phyloP scores from a whole-genome alignment of 1,284 basidiomycete genomes.

The Marasmius fiardii region DNA sequence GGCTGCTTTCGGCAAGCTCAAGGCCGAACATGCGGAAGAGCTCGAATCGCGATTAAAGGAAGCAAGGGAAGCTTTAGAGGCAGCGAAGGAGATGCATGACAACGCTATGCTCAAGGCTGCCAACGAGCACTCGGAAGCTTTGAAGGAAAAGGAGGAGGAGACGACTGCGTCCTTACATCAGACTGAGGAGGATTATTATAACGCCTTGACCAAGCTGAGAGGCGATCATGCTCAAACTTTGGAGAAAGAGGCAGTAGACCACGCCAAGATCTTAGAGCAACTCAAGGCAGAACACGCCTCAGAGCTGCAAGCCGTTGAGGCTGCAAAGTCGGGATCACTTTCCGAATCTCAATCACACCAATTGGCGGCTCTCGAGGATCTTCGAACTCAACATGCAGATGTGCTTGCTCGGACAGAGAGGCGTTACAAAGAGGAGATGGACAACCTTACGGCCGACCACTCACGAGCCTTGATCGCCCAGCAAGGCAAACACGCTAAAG shows the following conservation, averaged over 20 bases:
- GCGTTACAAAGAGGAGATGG: slow-evolving; percentile 58
- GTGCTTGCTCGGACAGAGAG: slow-evolving; percentile 62
- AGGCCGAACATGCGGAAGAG: slow-evolving; percentile 43
- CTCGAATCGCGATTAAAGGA: slow-evolving; percentile 47
- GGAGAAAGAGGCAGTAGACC: slow-evolving; percentile 56
- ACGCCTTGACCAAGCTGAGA: slow-evolving; percentile 69
- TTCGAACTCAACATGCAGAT: slow-evolving; percentile 68
- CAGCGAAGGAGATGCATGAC: slow-evolving; percentile 49
- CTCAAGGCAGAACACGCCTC: slow-evolving; percentile 70
- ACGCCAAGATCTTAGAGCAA: slow-evolving; percentile 57
- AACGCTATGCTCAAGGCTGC: slow-evolving; percentile 43
- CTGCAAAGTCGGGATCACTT: slow-evolving; percentile 68
- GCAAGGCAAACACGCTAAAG: slow-evolving; percentile 54
- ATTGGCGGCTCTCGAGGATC: slow-evolving; percentile 50
- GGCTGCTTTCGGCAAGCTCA: slow-evolving; percentile 44
- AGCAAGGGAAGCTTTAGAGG: slow-evolving; percentile 42
- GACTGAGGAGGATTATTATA: slow-evolving; percentile 79
- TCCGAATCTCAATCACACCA: slow-evolving; percentile 71
- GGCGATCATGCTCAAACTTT: slow-evolving; percentile 63
- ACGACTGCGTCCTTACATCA: slow-evolving; percentile 51
- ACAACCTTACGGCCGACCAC: slow-evolving; percentile 63
- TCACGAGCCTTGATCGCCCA: slow-evolving; percentile 45
- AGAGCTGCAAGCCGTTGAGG: slow-evolving; percentile 65
- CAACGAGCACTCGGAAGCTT: slow-evolving; percentile 49
- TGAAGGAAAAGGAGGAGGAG: slow-evolving; percentile 61